A percentile compares a stretch with the other conserved stretches of the same genome.
These are phyloP conservation scores for Hyaloperonospora brassicae DNA, from an alignment of 352 stramenopile genomes.

Conservation along the genomic window DNA sequence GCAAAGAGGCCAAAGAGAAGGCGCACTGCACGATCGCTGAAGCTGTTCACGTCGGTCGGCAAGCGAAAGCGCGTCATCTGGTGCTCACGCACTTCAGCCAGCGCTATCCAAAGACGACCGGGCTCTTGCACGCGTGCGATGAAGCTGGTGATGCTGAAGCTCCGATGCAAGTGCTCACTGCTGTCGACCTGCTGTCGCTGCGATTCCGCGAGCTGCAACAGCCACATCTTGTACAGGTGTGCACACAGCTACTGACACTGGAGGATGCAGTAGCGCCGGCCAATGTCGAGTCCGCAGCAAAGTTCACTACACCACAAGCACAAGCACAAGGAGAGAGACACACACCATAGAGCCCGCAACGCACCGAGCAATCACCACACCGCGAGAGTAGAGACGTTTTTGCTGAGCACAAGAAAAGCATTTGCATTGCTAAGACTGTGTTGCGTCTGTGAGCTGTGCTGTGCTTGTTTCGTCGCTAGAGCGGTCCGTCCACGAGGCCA, in stretches of 20 bases:
- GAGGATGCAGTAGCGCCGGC: slow-evolving; percentile 30
- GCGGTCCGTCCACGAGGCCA: slow-evolving; percentile 36
- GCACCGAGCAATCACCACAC: slow-evolving; percentile 7
- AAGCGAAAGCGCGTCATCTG: slow-evolving; percentile 73
- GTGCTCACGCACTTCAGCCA: slow-evolving; percentile 96
- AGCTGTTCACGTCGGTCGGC: slow-evolving; percentile 76
- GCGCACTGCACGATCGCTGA: slow-evolving; percentile 92
- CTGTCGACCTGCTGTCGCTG: slow-evolving; percentile 72
- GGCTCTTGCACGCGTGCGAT: slow-evolving; percentile 23
- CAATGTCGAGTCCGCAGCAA: slow-evolving; percentile 11
- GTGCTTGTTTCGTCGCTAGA: slow-evolving; percentile 12
- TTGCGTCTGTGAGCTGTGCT: slow-evolving; percentile 9
- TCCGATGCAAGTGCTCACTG: slow-evolving; percentile 44
- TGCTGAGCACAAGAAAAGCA: slow-evolving; percentile 14
- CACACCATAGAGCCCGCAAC: slow-evolving; percentile 12
- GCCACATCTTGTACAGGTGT: slow-evolving; percentile 55
- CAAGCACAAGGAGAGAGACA: slow-evolving; percentile 20
- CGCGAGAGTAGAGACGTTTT: background rate
- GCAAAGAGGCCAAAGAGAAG: slow-evolving; percentile 90
- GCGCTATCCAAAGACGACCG: slow-evolving; percentile 72
- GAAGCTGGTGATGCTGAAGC: slow-evolving; percentile 12
- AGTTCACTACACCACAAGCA: slow-evolving; percentile 12
- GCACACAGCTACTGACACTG: slow-evolving; percentile 43
- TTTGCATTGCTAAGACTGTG: background rate
- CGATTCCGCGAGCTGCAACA: slow-evolving; percentile 56